Base-by-base conservation (phyloP, 176 grass and related monocot genomes). In the Hsuehochloa calcarea region DNA sequence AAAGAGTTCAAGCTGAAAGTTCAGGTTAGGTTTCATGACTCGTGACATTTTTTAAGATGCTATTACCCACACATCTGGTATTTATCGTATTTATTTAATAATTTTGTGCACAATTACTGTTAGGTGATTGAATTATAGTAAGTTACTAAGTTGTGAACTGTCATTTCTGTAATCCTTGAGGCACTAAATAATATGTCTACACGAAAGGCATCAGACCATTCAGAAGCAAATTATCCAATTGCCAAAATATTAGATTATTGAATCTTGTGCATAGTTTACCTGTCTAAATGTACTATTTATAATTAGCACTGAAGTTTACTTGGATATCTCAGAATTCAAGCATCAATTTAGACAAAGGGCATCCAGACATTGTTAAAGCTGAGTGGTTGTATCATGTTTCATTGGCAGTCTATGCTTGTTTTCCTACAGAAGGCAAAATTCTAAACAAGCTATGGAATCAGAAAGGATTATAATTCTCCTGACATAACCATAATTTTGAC, bases 1-100 rank as follows among this genome's bases (percentile, higher is more conserved):
- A 92, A 88, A 88, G 93, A 98, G 49, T 98, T 95, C 82, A 78
- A 92, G 80, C 76, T 98, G 58, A 98, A 92, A 88, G 83, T 98
- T 66, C 95, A 98, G 95, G 93, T 98, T 77, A 80, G 88, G 11
- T 70, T 44, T 47, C 62, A 56, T 64, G 66, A 65, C 41, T 51
- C 45, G 10, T 80, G 17, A 68, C n/a, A 50, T 41, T 80, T 43
- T 29, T 23, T 54, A 44, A 52, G 67, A 51, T 74, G 31, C 37
- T 72, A 63, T 23, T 51, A 80, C 16, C 50, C 44, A 60, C 40
- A 37, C 43, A 26, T 82, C 43, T 83, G 27, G 8, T 25, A 62
- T 46, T 72, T 51, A 5, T 64, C 3, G 4, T 84, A 49, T 49
- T 63, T 49, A 31, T 63, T 62, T 74, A 47, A 44, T 37, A 45